Conservation (phyloP, 2,329 filamentous ascomycete genomes). For the Monilinia aucupariae region DNA sequence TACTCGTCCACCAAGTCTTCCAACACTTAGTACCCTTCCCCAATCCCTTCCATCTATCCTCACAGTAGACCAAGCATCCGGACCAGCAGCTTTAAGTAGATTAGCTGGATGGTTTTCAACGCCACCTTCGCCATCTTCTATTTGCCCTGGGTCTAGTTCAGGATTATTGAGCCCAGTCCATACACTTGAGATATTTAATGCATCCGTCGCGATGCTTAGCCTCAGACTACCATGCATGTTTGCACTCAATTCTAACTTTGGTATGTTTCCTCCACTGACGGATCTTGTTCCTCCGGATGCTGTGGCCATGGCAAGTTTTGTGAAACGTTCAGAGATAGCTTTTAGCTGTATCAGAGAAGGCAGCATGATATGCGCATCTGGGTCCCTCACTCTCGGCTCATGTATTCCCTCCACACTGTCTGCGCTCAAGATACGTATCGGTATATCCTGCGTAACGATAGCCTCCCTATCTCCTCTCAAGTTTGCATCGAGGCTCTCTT, state of each 20-base stretch:
- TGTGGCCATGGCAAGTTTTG: constrained; percentile 64
- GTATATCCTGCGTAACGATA: constrained; percentile 89
- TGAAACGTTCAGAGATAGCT: constrained; percentile 91
- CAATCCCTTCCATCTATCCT: constrained; percentile 91
- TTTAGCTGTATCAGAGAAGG: constrained; percentile 85
- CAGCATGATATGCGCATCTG: constrained; percentile 89
- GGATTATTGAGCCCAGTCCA: constrained; percentile 88
- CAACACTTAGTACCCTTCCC: constrained; percentile 90
- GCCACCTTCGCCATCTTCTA: constrained; percentile 58
- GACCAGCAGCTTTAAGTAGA: constrained; percentile 67
- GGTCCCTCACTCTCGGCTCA: constrained; percentile 83
- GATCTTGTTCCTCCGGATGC: constrained; percentile 25
- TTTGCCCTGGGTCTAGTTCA: constrained; percentile 71
- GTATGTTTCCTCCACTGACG: constrained; percentile 34
- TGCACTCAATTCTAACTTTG: constrained; percentile 78
- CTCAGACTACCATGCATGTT: constrained; percentile 91
- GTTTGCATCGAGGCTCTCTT: constrained; percentile 49
- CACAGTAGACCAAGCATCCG: constrained; percentile 82
- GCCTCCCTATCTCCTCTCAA: constrained; percentile 74
- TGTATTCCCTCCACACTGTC: constrained; percentile 86
- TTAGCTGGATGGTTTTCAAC: constrained; percentile 79
- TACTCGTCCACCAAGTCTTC: constrained; percentile 79
- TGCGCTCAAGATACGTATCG: constrained; percentile 82
- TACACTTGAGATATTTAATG: constrained; percentile 74
- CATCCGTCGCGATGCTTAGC: constrained; percentile 75